These are phyloP conservation scores for Dactylellina leptospora DNA, from an alignment of 2,329 filamentous ascomycete genomes.

Conservation along the genomic window DNA sequence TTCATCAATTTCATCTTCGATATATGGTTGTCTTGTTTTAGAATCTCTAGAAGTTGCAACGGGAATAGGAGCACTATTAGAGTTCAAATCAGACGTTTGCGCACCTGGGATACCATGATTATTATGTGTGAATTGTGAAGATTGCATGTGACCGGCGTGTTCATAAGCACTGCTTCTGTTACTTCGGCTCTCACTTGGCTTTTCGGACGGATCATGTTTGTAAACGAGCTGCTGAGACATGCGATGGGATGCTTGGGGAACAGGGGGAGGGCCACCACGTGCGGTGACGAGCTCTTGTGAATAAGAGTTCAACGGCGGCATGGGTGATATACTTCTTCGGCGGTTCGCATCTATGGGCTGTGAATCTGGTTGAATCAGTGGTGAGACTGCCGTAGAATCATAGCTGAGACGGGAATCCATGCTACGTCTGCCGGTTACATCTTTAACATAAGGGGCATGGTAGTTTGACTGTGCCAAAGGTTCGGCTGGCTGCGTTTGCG, in stretches of 20 bases:
- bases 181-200: constrained; percentile 48
- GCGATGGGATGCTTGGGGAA: constrained; percentile 42
- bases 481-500: constrained; percentile 8
- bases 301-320: constrained; percentile 47
- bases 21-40: constrained; percentile 51
- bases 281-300: constrained; percentile 38
- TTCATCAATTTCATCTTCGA: constrained; percentile 53
- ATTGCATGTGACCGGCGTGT: constrained; percentile 22
- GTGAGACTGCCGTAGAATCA: constrained; percentile 9
- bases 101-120: constrained; percentile 53
- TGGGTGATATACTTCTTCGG: constrained; percentile 42
- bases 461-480: constrained; percentile 31
- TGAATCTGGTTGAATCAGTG: constrained; percentile 38
- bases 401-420: constrained; percentile 19
- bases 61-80: constrained; percentile 20
- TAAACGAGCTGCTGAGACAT: constrained; percentile 50
- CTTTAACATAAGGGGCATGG: constrained; percentile 42
- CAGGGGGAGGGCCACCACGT: constrained; percentile 29
- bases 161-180: constrained; percentile 49
- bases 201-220: constrained; percentile 49
- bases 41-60: constrained; percentile 37
- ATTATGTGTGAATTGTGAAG: constrained; percentile 18
- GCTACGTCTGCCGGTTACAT: constrained; percentile 37
- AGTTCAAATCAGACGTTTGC: constrained; percentile 45
- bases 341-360: constrained; percentile 43